Base-by-base conservation (phyloP, 306 rosid genomes). In the Amphicarpaea edgeworthii region DNA sequence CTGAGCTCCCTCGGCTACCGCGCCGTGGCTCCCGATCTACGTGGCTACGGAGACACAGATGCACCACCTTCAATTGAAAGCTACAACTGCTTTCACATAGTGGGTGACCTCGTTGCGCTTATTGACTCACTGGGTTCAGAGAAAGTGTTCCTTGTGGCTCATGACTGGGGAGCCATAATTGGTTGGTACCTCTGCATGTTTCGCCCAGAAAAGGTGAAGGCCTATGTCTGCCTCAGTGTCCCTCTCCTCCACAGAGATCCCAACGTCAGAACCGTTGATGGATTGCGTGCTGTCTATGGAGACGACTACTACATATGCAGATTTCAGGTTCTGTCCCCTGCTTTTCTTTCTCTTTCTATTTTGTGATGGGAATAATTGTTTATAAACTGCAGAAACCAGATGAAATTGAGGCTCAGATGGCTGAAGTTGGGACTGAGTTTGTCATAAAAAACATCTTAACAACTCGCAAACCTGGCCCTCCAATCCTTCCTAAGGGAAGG, bases 131-230 rank as follows among this genome's bases (percentile, higher is more conserved):
- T 86, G 0, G 81, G 83, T 21, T 85, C 8, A 0, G 43, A 79
- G 0, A 78, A 86, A 16, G 83, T 86, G 0, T 83, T 68, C 46
- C 85, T 86, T 0, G 89, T 83, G 0, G 87, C 49, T 7, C 89
- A 86, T 30, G 89, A 86, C n/a, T 83, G 83, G 89, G 87, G 89
- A 6, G 83, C 89, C 15, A 0, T 73, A 0, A 41, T 86, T 0
- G 89, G 85, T 46, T 86, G 87, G 86, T 61, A 72, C 14, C 41
- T 86, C 60, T 83, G 85, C 12, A 1, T 79, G 81, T 86, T 86
- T 68, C 83, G 85, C 0, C 86, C 81, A 3, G 85, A 83, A 0
- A 76, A 21, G 72, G 16, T 86, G 1, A 83, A 55, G 24, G 81
- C 87, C 3, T 83, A 76, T 57, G 85, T 83, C 2, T 79, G 85